Base-by-base conservation (phyloP, 352 stramenopile genomes). In the Globisporangium nodosum region DNA sequence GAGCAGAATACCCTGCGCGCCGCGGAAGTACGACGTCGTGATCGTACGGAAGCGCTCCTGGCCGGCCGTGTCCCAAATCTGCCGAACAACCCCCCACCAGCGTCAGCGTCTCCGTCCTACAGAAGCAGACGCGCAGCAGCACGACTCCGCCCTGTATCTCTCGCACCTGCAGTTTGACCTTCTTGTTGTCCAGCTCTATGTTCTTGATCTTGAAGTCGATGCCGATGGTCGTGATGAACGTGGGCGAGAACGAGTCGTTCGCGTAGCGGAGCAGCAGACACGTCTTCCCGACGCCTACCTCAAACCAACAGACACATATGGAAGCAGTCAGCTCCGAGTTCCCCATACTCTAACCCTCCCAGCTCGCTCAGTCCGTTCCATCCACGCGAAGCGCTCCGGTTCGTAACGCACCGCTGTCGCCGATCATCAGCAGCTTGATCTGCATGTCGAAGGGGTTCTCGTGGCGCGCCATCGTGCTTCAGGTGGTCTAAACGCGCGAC, bases 1-100 rank as follows among this genome's bases (percentile, higher is more conserved):
- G 49, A 99, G 92, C 64, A 99, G 76, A 71, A 99, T 99, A 60
- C 97, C 97, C 73, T 99, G 96, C 20, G 97, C 97, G 49, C 97
- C 97, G 59, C 97, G 92, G 70, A 99, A 99, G 69, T 99, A 99
- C 39, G 96, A 98, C 52, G 92, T 99, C 64, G 97, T 99, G 72
- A 99, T 99, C 54, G 96, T 99, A 55, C 96, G 96, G 80, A 99
- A 99, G 60, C 97, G 94, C 74, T 99, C 96, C 78, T 99, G 97
- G 37, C 97, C 97, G 37, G 97, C 97, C 35, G 97, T 99, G 69
- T 99, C 97, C 97, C 96, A 99, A 66, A 99, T 98, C 78, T 81
- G 7, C n/a, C 2, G 1, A n/a, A 20, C n/a, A 24, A 30, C n/a
- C 24, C 24, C 24, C 24, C n/a, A 24, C 11, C 7, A 15, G 8